A percentile compares a stretch with the other conserved stretches of the same genome.
Evolutionary conservation across 1,284 basidiomycete species (phyloP).

Genomic region (Sparassis latifolia): DNA sequence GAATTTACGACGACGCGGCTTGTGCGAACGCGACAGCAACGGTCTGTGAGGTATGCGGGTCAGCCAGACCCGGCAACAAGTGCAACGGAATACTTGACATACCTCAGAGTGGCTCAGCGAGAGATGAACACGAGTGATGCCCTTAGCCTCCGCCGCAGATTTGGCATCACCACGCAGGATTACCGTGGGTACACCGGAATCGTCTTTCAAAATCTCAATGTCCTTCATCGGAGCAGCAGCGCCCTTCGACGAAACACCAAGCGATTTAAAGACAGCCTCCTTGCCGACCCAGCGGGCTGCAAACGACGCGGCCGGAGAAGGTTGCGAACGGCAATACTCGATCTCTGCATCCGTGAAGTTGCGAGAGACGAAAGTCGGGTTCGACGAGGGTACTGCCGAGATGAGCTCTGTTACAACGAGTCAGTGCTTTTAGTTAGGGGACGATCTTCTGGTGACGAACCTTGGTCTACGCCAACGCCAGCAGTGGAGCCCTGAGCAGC

Average conservation of each 20-base stretch:
- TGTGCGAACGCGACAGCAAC: slow-evolving; percentile 81
- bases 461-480: slow-evolving; percentile 86
- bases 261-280: slow-evolving; percentile 98
- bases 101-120: slow-evolving; percentile 92
- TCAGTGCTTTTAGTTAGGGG: slow-evolving; percentile 5
- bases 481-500: slow-evolving; percentile 38
- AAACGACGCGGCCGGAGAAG: slow-evolving; percentile 85
- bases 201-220: slow-evolving; percentile 87
- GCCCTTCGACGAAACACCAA: slow-evolving; percentile 87
- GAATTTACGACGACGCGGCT: slow-evolving; percentile 35
- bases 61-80: slow-evolving; percentile 2
- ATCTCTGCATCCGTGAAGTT: slow-evolving; percentile 94
- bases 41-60: slow-evolving; percentile 39
- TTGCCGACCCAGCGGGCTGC: slow-evolving; percentile 97
- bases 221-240: slow-evolving; percentile 92
- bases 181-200: slow-evolving; percentile 67
- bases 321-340: slow-evolving; percentile 82
- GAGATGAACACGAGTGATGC: slow-evolving; percentile 71
- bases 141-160: slow-evolving; percentile 66
- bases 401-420: slow-evolving; percentile 69
- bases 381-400: slow-evolving; percentile 85
- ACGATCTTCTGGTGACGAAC: slow-evolving; percentile 31
- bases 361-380: slow-evolving; percentile 82
- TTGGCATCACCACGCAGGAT: slow-evolving; percentile 81
- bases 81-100: slow-evolving; percentile 23